Evolutionary conservation across 192 early-diverging fungal species (phyloP).

Genomic region (Coemansia sp.): DNA sequence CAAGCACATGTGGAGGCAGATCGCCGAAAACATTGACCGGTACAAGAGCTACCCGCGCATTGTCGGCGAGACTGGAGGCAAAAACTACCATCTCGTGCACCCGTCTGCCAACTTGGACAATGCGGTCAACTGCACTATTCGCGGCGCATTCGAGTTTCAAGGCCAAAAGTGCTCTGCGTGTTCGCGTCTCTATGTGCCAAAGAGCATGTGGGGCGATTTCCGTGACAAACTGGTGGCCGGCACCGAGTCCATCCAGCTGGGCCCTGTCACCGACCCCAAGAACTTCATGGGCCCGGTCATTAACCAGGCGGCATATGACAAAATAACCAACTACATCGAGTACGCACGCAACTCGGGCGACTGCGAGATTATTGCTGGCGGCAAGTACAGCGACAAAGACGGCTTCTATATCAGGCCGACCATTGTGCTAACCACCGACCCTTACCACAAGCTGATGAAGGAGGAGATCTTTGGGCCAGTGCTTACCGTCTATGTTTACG

Average conservation of each 20-base stretch:
- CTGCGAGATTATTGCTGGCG: conserved; percentile 86
- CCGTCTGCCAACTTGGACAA: conserved; percentile 64
- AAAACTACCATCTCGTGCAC: conserved; percentile 97
- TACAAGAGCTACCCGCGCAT: conserved; percentile 94
- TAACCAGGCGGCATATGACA: conserved; percentile 87
- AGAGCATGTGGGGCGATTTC: conserved; percentile 75
- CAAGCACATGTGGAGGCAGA: conserved; percentile 87
- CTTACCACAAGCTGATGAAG: conserved; percentile 76
- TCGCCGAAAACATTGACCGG: conserved; percentile 83
- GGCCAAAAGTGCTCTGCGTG: conserved; percentile 99
- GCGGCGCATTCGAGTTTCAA: conserved; percentile 92
- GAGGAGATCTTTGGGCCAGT: conserved; percentile 98
- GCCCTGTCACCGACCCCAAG: conserved; percentile 76
- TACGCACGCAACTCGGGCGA: conserved; percentile 66
- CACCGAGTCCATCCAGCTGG: conserved; percentile 75
- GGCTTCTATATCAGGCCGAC: conserved; percentile 94
- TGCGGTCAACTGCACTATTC: conserved; percentile 86
- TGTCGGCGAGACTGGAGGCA: conserved; percentile 98
- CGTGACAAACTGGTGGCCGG: conserved; percentile 59
- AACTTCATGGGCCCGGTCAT: conserved; percentile 91
- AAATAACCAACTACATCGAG: conserved; percentile 88
- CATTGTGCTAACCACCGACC: conserved; percentile 80
- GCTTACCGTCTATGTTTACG: conserved; percentile 87
- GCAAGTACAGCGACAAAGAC: conserved; percentile 75
- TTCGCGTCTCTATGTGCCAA: conserved; percentile 86